Conservation (phyloP, 2,329 filamentous ascomycete species). For the Lojkania enalia region DNA sequence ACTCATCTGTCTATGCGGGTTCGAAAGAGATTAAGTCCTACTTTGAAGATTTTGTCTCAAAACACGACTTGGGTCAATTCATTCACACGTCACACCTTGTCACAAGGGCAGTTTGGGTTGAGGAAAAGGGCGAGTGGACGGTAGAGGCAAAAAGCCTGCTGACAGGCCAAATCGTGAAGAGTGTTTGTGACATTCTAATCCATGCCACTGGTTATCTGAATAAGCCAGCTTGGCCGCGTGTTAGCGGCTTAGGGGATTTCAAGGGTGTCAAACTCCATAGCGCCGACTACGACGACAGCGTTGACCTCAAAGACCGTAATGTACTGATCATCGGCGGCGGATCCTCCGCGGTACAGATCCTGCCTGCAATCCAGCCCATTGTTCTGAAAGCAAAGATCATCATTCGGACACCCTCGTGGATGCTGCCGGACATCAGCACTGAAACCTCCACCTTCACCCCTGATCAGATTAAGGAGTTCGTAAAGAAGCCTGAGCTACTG, state of each 20-base stretch:
- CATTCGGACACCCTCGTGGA: no score
- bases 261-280: not conserved
- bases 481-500: no score
- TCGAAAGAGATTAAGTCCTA: slow-evolving; percentile 51
- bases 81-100: slow-evolving; percentile 54
- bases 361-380: no score
- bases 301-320: not conserved
- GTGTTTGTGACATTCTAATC: slow-evolving; percentile 45
- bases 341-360: not conserved
- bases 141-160: slow-evolving; percentile 51
- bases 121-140: slow-evolving; percentile 51
- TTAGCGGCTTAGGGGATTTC: not conserved
- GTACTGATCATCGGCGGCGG: not conserved
- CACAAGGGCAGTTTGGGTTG: slow-evolving; percentile 50
- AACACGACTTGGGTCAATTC: slow-evolving; percentile 52
- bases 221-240: not conserved
- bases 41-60: slow-evolving; percentile 51
- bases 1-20: slow-evolving; percentile 49
- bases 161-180: slow-evolving; percentile 40
- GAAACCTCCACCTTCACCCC: no score
- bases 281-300: not conserved
- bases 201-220: slow-evolving; percentile 33
- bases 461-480: no score
- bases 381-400: no score
- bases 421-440: no score